phyloP scores from a whole-genome alignment of 768 basidiomycete genomes.

The Mycena leptocephala region DNA sequence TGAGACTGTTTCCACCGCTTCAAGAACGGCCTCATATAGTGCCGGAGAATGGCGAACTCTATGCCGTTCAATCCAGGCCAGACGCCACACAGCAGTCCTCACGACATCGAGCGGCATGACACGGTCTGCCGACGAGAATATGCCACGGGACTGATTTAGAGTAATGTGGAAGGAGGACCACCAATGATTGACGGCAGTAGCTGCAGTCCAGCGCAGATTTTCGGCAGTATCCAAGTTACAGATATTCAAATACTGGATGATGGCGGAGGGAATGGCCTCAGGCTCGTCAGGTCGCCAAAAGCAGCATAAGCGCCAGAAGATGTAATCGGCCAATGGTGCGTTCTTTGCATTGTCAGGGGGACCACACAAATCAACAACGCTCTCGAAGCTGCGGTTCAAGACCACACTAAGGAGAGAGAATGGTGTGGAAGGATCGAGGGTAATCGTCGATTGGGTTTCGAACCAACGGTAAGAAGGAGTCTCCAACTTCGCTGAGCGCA shows the following conservation, averaged over 20 bases:
- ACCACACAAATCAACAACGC: background rate
- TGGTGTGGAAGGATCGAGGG: background rate
- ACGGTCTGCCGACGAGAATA: no score
- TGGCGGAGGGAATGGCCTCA: background rate
- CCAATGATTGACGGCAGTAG: background rate
- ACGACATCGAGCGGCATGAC: no score
- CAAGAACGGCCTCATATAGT: background rate
- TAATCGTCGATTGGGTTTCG: background rate
- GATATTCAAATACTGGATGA: background rate
- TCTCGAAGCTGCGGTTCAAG: background rate
- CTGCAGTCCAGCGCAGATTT: background rate
- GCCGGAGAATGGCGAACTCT: background rate
- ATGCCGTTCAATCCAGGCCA: background rate
- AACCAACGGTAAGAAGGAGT: background rate
- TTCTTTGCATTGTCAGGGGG: background rate
- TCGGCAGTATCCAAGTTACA: background rate
- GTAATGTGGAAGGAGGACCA: background rate
- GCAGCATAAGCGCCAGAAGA: background rate
- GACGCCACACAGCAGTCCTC: background rate
- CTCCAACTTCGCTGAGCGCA: background rate
- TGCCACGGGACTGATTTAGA: background rate
- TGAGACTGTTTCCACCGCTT: no score
- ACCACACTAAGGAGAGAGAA: background rate
- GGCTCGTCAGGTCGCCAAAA: background rate
- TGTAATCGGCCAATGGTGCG: background rate